Conservation (phyloP, 139 green algal species). For the Desmodesmus armatus region DNA sequence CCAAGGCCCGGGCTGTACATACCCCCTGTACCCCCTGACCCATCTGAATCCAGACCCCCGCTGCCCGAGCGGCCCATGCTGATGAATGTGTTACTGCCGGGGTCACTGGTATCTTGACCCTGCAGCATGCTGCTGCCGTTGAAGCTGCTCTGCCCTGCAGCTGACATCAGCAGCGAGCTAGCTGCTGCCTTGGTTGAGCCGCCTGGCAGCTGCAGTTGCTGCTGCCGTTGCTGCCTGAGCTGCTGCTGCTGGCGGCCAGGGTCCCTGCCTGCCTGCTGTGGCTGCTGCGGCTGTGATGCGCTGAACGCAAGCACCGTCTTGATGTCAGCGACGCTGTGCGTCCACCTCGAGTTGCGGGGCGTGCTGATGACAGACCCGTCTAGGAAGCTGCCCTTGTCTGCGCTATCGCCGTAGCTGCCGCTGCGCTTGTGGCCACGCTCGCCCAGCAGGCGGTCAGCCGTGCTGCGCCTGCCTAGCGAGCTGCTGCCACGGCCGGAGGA, state of each 20-base stretch:
- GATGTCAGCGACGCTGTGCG: slow-evolving; percentile 8
- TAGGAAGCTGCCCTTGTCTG: too few relatives aligned
- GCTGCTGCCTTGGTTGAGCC: neutral
- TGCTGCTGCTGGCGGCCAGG: neutral
- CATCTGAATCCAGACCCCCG: neutral
- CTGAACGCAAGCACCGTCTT: neutral
- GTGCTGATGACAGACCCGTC: too few relatives aligned
- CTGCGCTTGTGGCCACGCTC: neutral
- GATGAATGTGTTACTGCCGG: too few relatives aligned
- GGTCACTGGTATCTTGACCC: too few relatives aligned
- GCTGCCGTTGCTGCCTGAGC: neutral
- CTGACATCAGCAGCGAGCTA: too few relatives aligned
- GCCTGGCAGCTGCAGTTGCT: neutral
- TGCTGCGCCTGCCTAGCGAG: too few relatives aligned
- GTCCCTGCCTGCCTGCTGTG: slow-evolving; percentile 12
- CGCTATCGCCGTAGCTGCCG: slow-evolving; percentile 3
- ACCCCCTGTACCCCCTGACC: neutral
- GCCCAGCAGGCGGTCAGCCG: too few relatives aligned
- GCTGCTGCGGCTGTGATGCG: neutral
- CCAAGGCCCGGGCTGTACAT: neutral
- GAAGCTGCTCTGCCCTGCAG: neutral
- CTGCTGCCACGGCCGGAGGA: too few relatives aligned
- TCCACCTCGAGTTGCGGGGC: too few relatives aligned
- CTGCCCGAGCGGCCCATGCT: too few relatives aligned
- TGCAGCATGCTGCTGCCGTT: neutral